These are phyloP conservation scores for Tilletia horrida DNA, from an alignment of 1,284 basidiomycete species.

Conservation along the genomic window DNA sequence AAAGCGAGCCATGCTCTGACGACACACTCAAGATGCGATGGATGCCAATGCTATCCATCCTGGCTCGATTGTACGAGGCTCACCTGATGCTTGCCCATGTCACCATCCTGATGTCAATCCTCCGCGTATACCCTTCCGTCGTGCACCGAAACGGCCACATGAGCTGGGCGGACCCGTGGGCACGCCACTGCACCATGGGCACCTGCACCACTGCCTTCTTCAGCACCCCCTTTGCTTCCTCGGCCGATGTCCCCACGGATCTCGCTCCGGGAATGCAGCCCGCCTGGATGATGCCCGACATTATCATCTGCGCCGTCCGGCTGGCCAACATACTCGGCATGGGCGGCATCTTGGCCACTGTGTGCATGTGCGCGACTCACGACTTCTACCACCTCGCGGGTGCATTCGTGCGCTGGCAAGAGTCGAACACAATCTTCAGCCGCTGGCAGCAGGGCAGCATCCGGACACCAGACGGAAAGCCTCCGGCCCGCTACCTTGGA, in stretches of 20 bases:
- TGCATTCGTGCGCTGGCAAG: slow-evolving; percentile 38
- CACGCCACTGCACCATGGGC: slow-evolving; percentile 9
- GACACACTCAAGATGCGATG: slow-evolving; percentile 17
- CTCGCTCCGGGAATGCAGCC: slow-evolving; percentile 26
- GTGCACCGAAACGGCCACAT: slow-evolving; percentile 24
- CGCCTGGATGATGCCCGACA: slow-evolving; percentile 32
- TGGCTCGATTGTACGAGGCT: slow-evolving; percentile 48
- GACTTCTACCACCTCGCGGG: slow-evolving; percentile 50
- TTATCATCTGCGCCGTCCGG: slow-evolving; percentile 39
- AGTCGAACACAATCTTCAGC: slow-evolving; percentile 20
- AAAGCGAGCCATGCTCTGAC: background rate
- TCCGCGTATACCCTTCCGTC: slow-evolving; percentile 24
- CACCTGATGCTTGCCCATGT: slow-evolving; percentile 46
- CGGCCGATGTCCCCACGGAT: slow-evolving; percentile 17
- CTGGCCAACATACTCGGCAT: slow-evolving; percentile 31
- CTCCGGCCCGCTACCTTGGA: slow-evolving; percentile 32
- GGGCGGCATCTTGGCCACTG: slow-evolving; percentile 32
- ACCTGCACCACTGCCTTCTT: slow-evolving; percentile 21
- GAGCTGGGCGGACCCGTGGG: slow-evolving; percentile 15
- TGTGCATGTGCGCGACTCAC: slow-evolving; percentile 43
- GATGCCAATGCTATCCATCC: slow-evolving; percentile 30
- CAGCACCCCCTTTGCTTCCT: slow-evolving; percentile 22
- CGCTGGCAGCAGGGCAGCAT: slow-evolving; percentile 20
- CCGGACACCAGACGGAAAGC: slow-evolving; percentile 21
- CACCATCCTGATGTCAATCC: slow-evolving; percentile 17